Evolutionary conservation across 352 stramenopile species (phyloP).

Genomic region (Elongisporangium prolatum): DNA sequence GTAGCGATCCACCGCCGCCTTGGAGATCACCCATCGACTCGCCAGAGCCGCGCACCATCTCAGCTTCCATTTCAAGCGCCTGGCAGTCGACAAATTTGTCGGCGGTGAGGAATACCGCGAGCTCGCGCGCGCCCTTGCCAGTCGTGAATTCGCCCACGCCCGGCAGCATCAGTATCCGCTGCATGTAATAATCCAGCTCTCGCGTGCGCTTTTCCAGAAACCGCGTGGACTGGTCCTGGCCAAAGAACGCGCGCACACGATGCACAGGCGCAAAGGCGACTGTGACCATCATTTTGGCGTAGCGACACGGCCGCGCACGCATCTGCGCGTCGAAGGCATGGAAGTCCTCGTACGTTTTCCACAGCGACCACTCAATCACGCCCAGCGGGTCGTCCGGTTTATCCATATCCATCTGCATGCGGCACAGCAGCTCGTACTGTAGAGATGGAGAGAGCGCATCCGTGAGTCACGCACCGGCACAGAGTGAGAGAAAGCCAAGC

Average conservation of each 20-base stretch:
- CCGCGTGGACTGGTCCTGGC: constrained; percentile 56
- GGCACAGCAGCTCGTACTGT: constrained; percentile 56
- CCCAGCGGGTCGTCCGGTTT: constrained; percentile 31
- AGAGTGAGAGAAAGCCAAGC: background rate
- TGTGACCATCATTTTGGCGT: constrained; percentile 83
- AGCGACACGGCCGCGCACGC: constrained; percentile 42
- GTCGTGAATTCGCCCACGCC: constrained; percentile 57
- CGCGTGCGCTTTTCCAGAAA: constrained; percentile 76
- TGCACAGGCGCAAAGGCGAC: constrained; percentile 68
- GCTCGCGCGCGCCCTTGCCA: constrained; percentile 40
- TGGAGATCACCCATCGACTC: background rate
- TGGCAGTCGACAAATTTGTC: constrained; percentile 41
- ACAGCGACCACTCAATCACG: constrained; percentile 65
- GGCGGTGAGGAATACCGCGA: constrained; percentile 62
- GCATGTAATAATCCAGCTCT: constrained; percentile 81
- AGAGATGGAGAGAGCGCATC: background rate
- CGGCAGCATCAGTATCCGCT: constrained; percentile 76
- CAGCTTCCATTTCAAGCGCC: constrained; percentile 2
- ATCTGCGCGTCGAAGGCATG: constrained; percentile 64
- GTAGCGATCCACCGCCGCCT: background rate
- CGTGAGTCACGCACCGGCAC: background rate
- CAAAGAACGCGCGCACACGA: constrained; percentile 68
- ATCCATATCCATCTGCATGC: constrained; percentile 28
- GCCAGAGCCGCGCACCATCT: background rate
- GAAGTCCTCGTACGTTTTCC: constrained; percentile 81